These are phyloP conservation scores for Cyamopsis tetragonoloba DNA, from an alignment of 306 rosid species.

Conservation along the genomic window DNA sequence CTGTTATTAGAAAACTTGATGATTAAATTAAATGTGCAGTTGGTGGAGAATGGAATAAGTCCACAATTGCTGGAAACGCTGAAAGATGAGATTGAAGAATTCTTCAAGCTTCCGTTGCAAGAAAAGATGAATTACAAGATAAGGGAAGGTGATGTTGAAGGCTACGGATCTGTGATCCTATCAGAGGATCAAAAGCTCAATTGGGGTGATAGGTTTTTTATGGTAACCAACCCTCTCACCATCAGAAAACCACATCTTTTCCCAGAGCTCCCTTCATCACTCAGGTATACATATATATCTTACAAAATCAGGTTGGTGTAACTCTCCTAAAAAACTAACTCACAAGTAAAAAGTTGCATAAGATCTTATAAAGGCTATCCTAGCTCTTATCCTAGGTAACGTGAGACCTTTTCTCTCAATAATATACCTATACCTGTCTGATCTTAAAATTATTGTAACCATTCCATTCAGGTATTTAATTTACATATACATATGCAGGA, in stretches of 20 bases:
- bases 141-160: slow-evolving; percentile 55
- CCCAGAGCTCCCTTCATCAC: slow-evolving; percentile 46
- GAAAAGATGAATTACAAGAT: slow-evolving; percentile 48
- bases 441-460: too few species aligned
- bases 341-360: too few species aligned
- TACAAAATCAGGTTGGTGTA: too few species aligned
- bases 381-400: too few species aligned
- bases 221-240: slow-evolving; percentile 43
- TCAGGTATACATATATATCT: slow-evolving; percentile 41
- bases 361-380: too few species aligned
- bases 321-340: too few species aligned
- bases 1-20: too few species aligned
- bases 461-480: too few species aligned
- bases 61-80: slow-evolving; percentile 29
- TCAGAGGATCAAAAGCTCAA: slow-evolving; percentile 46
- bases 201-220: slow-evolving; percentile 60
- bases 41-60: slow-evolving; percentile 66
- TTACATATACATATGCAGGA: slow-evolving; percentile 29
- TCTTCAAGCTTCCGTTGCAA: slow-evolving; percentile 49
- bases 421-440: too few species aligned
- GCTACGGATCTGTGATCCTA: slow-evolving; percentile 46
- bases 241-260: slow-evolving; percentile 49
- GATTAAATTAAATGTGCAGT: slow-evolving; percentile 33
- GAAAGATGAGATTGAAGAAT: slow-evolving; percentile 45
- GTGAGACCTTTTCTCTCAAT: too few species aligned